Evolutionary conservation across 2,329 filamentous ascomycete genomes (phyloP).

Genomic region (Aspergillus versicolor): DNA sequence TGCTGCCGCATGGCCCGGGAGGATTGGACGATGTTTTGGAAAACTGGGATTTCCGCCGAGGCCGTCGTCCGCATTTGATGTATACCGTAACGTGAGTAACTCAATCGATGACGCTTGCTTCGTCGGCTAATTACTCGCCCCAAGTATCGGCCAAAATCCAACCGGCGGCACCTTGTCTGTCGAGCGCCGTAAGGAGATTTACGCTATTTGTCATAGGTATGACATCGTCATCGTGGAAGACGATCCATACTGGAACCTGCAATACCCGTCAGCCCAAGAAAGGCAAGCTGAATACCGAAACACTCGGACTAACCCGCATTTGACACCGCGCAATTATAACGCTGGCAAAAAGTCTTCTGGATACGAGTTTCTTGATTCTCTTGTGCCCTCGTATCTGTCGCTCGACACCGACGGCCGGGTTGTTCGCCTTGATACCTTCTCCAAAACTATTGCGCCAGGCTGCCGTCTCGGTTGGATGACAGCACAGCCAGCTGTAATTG

Average conservation of each 20-base stretch:
- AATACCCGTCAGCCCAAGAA: slow-evolving; percentile 71
- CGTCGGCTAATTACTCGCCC: slow-evolving; percentile 6
- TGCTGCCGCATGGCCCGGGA: slow-evolving; percentile 70
- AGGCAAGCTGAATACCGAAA: slow-evolving; percentile 34
- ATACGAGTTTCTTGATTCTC: slow-evolving; percentile 76
- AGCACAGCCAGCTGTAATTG: slow-evolving; percentile 73
- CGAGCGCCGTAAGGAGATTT: slow-evolving; percentile 73
- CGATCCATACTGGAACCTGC: slow-evolving; percentile 94
- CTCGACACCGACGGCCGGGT: slow-evolving; percentile 85
- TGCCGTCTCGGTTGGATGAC: slow-evolving; percentile 91
- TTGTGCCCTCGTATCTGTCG: slow-evolving; percentile 78
- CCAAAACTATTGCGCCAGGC: slow-evolving; percentile 87
- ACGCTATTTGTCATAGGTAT: slow-evolving; percentile 75
- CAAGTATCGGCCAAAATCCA: slow-evolving; percentile 83
- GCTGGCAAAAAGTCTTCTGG: slow-evolving; percentile 58
- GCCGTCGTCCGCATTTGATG: slow-evolving; percentile 76
- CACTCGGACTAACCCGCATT: slow-evolving; percentile 27
- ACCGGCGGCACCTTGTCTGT: slow-evolving; percentile 74
- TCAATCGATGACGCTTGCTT: not conserved
- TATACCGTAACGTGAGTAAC: slow-evolving; percentile 79
- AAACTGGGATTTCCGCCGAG: slow-evolving; percentile 75
- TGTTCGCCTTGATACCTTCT: slow-evolving; percentile 87
- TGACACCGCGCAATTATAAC: slow-evolving; percentile 42
- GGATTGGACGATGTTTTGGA: slow-evolving; percentile 75
- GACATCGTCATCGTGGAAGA: slow-evolving; percentile 92